Evolutionary conservation across 208 protist genomes (phyloP), one percentile per base, ranked within the genome.

Genomic region (Herpetomonas muscarum): DNA sequence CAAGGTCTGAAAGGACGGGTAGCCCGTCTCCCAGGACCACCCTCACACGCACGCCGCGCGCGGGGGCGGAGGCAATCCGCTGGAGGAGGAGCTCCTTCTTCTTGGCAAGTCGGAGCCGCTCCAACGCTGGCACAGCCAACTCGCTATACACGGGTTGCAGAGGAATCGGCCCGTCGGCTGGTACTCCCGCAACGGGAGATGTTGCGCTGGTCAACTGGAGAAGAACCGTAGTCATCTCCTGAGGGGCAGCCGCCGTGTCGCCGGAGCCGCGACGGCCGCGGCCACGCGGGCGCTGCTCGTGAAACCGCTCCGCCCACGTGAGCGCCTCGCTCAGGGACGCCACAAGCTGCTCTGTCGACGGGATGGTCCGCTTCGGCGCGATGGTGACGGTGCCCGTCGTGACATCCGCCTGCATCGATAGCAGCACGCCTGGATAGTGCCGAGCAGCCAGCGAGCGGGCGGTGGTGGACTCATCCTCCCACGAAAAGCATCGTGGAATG

Each of bases 31-130:
- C 41, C 12, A 67, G 30, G 24, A 61, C 48, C 26, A 65, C 69
- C 13, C 15, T 63, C 21, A 77, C 63, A 7, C 49, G 61, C 36
- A 66, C 51, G 0, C 75, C 75, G 6, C 42, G 32, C 39, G 36
- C 19, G 21, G 59, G 42, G 10, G 67, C 55, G 25, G 55, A 54
- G 31, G 36, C 22, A 39, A 82, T 50, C 1, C 75, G 69, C 2
- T 53, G 56, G 46, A 82, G 67, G 5, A 82, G 51, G 34, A 55
- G 45, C 30, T 76, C 61, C 52, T 74, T 76, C 48, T 26, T 55
- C 21, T 7, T 41, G n/a, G 61, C 17, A 22, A 74, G n/a, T n/a
- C 62, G 58, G 39, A 74, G 10, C 30, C 75, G 69, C 42, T 69
- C 44, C 30, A 67, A 42, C 25, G 54, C 34, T 2, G 62, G 37